phyloP scores from a whole-genome alignment of 2,329 filamentous ascomycete species.

The Aspergillus sp. region DNA sequence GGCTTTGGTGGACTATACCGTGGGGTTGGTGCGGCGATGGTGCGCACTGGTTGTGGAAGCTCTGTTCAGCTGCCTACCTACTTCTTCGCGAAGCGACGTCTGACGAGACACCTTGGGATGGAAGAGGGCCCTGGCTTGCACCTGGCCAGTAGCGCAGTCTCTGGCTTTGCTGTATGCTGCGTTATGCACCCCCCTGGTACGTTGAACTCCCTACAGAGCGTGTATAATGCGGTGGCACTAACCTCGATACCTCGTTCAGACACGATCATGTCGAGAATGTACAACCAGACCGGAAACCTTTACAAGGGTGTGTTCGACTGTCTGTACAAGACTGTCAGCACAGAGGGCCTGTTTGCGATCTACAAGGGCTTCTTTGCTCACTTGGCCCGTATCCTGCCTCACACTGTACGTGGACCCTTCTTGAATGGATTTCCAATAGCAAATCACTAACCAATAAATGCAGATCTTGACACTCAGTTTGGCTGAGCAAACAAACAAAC shows the following conservation, averaged over 20 bases:
- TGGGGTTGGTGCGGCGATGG: slow-evolving; percentile 87
- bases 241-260: slow-evolving; percentile 43
- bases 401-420: slow-evolving; percentile 53
- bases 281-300: slow-evolving; percentile 97
- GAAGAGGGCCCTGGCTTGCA: slow-evolving; percentile 84
- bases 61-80: slow-evolving; percentile 96
- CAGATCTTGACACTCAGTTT: slow-evolving; percentile 81
- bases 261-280: slow-evolving; percentile 97
- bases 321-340: slow-evolving; percentile 78
- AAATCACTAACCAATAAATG: slow-evolving; percentile 13
- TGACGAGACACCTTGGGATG: slow-evolving; percentile 77
- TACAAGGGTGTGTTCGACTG: slow-evolving; percentile 92
- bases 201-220: slow-evolving; percentile 14
- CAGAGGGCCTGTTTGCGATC: slow-evolving; percentile 82
- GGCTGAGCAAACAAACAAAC: slow-evolving; percentile 94
- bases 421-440: background rate
- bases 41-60: slow-evolving; percentile 89
- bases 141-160: slow-evolving; percentile 76
- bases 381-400: slow-evolving; percentile 84
- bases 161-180: slow-evolving; percentile 92
- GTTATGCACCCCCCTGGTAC: slow-evolving; percentile 94
- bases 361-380: slow-evolving; percentile 98
- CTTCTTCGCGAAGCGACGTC: slow-evolving; percentile 86
- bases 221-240: slow-evolving; percentile 1
- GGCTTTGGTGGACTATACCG: slow-evolving; percentile 77